These are phyloP conservation scores for Dendrobium chrysotoxum DNA, from an alignment of 106 monocot genomes.

Conservation along the genomic window DNA sequence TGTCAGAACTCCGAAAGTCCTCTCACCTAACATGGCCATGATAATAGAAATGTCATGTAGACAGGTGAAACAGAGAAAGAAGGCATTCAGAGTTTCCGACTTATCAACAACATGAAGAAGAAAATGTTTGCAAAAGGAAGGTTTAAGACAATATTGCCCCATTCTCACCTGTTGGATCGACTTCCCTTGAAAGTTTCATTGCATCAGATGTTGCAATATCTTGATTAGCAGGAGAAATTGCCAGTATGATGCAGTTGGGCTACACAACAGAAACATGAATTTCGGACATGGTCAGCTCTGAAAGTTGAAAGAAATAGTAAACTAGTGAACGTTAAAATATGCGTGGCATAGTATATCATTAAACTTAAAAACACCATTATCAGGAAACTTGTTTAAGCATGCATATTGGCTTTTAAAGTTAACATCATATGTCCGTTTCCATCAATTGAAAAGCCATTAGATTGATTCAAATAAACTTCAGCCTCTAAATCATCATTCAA, in stretches of 20 bases:
- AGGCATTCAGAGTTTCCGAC: not conserved
- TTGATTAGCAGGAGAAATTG: constrained; percentile 89
- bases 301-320: not conserved
- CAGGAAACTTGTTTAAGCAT: not conserved
- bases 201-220: constrained; percentile 89
- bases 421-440: not conserved
- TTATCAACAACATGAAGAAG: not conserved
- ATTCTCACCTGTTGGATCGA: constrained; percentile 58
- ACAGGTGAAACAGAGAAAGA: not conserved
- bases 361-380: not conserved
- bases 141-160: not conserved
- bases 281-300: not conserved
- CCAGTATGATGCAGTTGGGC: constrained; percentile 72
- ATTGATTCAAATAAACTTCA: not conserved
- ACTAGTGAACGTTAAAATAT: not conserved
- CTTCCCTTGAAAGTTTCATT: constrained; percentile 73
- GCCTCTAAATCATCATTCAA: not conserved
- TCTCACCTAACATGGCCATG: constrained; percentile 38
- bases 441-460: not conserved
- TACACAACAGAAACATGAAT: constrained; percentile 19
- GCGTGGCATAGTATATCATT: not conserved
- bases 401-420: not conserved
- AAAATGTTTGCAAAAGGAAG: not conserved
- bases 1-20: constrained; percentile 81
- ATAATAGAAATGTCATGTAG: not conserved